phyloP scores from a whole-genome alignment of 2,329 filamentous ascomycete species.

The Penicillium vulpinum region DNA sequence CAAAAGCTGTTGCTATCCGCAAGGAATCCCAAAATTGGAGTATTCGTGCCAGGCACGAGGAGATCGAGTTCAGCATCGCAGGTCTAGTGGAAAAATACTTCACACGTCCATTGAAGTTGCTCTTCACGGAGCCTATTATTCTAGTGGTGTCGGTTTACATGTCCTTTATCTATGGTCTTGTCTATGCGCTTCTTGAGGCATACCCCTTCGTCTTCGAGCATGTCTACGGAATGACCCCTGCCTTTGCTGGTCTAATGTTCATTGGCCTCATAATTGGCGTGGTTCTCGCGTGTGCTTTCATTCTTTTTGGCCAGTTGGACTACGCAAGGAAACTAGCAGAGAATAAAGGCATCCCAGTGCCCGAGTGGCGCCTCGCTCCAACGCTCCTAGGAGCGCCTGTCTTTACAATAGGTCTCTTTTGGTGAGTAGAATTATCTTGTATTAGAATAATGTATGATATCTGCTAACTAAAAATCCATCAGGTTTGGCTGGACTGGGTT shows the following conservation, averaged over 20 bases:
- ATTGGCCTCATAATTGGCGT: slow-evolving; percentile 31
- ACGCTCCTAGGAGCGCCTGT: slow-evolving; percentile 29
- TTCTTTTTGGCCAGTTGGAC: slow-evolving; percentile 24
- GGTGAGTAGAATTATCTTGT: slow-evolving; percentile 16
- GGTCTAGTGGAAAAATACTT: slow-evolving; percentile 50
- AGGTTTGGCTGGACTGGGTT: slow-evolving; percentile 36
- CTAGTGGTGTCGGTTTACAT: slow-evolving; percentile 35
- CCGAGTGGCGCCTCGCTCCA: slow-evolving; percentile 32
- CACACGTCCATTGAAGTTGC: slow-evolving; percentile 38
- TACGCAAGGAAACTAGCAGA: slow-evolving; percentile 28
- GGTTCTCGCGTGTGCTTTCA: slow-evolving; percentile 19
- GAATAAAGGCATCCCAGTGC: slow-evolving; percentile 22
- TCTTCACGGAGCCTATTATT: slow-evolving; percentile 41
- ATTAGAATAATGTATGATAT: background rate
- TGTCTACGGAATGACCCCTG: slow-evolving; percentile 30
- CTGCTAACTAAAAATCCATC: background rate
- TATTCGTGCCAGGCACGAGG: slow-evolving; percentile 55
- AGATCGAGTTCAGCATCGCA: slow-evolving; percentile 49
- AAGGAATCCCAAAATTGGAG: slow-evolving; percentile 56
- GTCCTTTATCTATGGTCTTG: slow-evolving; percentile 33
- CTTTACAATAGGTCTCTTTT: slow-evolving; percentile 38
- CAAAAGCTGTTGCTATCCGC: slow-evolving; percentile 53
- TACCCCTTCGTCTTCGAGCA: slow-evolving; percentile 33
- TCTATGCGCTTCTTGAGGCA: slow-evolving; percentile 30
- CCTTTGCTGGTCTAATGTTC: slow-evolving; percentile 32